Conservation (phyloP, 805 yeast species). For the Saccharomycopsis fodiens region DNA sequence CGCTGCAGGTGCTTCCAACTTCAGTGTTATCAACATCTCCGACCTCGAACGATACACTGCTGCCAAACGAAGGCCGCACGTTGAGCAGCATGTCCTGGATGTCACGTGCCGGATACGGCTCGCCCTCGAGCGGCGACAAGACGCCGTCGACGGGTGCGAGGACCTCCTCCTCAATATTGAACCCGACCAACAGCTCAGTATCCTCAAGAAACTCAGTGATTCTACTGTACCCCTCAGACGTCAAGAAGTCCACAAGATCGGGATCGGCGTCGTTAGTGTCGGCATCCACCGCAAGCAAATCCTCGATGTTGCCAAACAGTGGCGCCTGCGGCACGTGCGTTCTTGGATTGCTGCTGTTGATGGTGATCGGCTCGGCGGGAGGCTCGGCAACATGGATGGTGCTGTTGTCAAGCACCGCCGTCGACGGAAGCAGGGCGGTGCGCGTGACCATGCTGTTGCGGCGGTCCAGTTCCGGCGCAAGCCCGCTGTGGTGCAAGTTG, state of each 20-base stretch:
- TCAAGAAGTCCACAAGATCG: conserved; percentile 10
- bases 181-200: background rate
- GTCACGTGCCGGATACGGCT: background rate
- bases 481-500: conserved; percentile 3
- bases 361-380: background rate
- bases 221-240: conserved; percentile 17
- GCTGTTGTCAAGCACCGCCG: background rate
- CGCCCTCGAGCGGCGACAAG: background rate
- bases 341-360: background rate
- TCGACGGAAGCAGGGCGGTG: background rate
- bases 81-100: background rate
- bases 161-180: background rate
- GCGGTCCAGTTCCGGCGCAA: background rate
- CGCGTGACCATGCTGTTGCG: conserved; percentile 4
- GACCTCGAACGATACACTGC: background rate
- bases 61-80: background rate
- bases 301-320: conserved; percentile 6
- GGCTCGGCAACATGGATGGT: conserved; percentile 1
- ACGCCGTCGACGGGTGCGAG: background rate
- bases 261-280: conserved; percentile 8
- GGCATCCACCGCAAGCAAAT: conserved; percentile 5
- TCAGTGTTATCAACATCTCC: background rate
- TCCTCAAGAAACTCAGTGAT: conserved; percentile 13
- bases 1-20: background rate
- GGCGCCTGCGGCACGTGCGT: background rate